Conservation (phyloP, 2,329 filamentous ascomycete species). For the Claviceps maximensis region DNA sequence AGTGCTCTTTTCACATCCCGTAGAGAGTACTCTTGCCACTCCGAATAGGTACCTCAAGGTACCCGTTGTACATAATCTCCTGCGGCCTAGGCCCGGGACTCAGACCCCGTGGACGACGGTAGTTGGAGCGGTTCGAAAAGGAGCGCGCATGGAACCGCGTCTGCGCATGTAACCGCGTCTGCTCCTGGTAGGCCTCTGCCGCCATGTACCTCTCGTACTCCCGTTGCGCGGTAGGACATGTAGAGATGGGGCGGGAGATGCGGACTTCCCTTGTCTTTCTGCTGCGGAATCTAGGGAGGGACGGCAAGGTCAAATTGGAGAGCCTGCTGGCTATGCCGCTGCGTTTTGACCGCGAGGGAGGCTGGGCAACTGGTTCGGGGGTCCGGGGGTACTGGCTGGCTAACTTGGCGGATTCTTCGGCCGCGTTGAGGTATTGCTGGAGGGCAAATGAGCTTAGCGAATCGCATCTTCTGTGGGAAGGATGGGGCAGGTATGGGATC, state of each 20-base stretch:
- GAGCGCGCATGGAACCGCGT: slow-evolving; percentile 14
- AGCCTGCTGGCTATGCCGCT: no score
- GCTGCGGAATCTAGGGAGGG: neutral
- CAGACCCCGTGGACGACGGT: slow-evolving; percentile 1
- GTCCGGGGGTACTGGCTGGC: neutral
- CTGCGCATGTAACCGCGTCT: neutral
- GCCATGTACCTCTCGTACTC: neutral
- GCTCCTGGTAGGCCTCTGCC: no score
- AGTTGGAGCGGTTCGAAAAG: slow-evolving; percentile 5
- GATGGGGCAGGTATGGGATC: no score
- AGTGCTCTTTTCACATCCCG: no score
- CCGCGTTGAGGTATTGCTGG: neutral
- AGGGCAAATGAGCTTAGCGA: neutral
- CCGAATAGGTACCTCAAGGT: slow-evolving; percentile 18
- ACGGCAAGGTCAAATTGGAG: neutral
- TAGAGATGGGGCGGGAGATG: neutral
- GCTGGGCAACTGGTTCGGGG: neutral
- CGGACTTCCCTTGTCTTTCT: neutral
- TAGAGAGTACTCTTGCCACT: slow-evolving; percentile 24
- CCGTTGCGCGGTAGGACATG: neutral
- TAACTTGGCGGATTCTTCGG: neutral
- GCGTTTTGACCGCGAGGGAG: neutral
- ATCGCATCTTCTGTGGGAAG: no score
- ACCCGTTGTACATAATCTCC: slow-evolving; percentile 4
- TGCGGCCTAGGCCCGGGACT: neutral